A percentile compares a stretch with the other conserved stretches of the same genome.
phyloP scores from a whole-genome alignment of 306 rosid species.

The Medicago arabica region DNA sequence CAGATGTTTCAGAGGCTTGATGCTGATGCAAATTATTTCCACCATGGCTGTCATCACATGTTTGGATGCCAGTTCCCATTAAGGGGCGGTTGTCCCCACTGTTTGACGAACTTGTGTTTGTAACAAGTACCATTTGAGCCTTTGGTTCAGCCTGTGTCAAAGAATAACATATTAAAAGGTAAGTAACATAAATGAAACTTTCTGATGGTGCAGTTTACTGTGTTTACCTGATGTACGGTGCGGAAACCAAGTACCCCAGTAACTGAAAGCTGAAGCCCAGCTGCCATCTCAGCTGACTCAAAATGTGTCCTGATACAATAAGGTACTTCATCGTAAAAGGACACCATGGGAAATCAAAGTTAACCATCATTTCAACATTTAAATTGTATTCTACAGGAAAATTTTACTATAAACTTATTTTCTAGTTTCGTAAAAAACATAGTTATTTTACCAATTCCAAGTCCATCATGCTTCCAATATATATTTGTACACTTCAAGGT shows the following conservation, averaged over 20 bases:
- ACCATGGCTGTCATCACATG: conserved; percentile 43
- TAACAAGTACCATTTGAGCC: conserved; percentile 90
- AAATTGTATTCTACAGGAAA: conserved; percentile 20
- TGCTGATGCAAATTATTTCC: conserved; percentile 45
- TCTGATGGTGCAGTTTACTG: conserved; percentile 11
- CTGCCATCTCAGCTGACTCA: conserved; percentile 81
- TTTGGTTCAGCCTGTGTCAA: conserved; percentile 78
- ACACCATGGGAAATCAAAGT: conserved; percentile 36
- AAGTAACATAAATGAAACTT: conserved; percentile 36
- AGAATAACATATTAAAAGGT: conserved; percentile 40
- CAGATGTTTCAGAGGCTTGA: conserved; percentile 60
- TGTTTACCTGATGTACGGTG: conserved; percentile 80
- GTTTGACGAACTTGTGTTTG: conserved; percentile 54
- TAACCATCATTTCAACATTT: conserved; percentile 13
- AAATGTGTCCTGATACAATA: conserved; percentile 69
- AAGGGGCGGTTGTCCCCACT: conserved; percentile 37
- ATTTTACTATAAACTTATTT: not conserved
- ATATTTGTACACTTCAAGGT: not conserved
- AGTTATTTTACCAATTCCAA: not conserved
- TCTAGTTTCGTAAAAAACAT: not conserved
- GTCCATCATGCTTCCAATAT: not conserved
- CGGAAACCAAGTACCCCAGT: conserved; percentile 97
- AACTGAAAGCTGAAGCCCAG: conserved; percentile 88
- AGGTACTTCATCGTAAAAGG: conserved; percentile 42
- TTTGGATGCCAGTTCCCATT: conserved; percentile 43